phyloP scores from a whole-genome alignment of 768 basidiomycete genomes.

The Boletus vermiculosoides region DNA sequence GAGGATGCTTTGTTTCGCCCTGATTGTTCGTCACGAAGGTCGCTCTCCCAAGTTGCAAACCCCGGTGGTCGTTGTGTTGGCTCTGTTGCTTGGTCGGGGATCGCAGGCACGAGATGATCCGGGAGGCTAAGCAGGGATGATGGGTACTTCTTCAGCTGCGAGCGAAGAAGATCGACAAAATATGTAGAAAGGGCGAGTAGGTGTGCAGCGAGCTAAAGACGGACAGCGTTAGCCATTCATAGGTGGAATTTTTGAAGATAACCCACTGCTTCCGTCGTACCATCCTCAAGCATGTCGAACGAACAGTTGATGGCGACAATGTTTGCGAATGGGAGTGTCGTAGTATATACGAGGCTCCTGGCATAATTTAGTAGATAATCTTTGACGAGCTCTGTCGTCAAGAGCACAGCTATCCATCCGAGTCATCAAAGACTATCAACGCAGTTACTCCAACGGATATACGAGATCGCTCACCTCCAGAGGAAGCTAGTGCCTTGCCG shows the following conservation, averaged over 20 bases:
- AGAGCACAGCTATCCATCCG: conserved; percentile 59
- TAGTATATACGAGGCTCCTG: conserved; percentile 88
- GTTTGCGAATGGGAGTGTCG: conserved; percentile 73
- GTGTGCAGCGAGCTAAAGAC: conserved; percentile 27
- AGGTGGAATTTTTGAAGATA: neutral
- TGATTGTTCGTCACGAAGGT: neutral
- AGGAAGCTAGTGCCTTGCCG: conserved; percentile 84
- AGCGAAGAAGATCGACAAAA: conserved; percentile 35
- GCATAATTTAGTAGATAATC: conserved; percentile 93
- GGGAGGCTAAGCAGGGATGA: conserved; percentile 28
- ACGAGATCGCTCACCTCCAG: conserved; percentile 63
- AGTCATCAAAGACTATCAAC: neutral
- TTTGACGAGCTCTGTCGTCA: conserved; percentile 69
- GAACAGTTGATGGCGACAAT: conserved; percentile 74
- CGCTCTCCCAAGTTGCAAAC: conserved; percentile 7
- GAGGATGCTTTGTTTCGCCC: neutral
- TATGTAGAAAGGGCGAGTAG: conserved; percentile 25
- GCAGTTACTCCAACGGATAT: neutral
- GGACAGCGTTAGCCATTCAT: conserved; percentile 29
- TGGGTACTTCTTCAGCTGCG: conserved; percentile 31
- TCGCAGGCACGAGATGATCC: conserved; percentile 12
- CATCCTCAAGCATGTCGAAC: conserved; percentile 74
- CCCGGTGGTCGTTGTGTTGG: neutral
- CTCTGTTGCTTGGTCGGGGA: neutral
- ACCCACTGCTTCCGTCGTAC: conserved; percentile 53